Evolutionary conservation across 2,329 filamentous ascomycete species (phyloP).

Genomic region (Ophiostoma ips): DNA sequence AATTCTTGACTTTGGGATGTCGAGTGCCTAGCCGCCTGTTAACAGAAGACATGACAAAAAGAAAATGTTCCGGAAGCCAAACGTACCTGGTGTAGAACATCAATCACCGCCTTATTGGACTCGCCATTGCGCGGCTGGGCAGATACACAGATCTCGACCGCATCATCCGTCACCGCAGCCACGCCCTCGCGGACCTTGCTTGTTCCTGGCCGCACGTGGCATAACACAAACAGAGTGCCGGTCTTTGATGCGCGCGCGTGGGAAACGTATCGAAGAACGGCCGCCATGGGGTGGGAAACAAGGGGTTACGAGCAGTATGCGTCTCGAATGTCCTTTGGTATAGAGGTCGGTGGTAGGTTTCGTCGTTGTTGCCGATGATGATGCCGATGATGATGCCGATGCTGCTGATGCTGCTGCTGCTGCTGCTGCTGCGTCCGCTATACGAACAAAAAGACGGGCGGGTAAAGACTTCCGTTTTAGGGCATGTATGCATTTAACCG

Average conservation of each 20-base stretch:
- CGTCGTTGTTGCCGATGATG: no score
- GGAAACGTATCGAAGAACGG: conserved; percentile 31
- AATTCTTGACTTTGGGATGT: conserved; percentile 49
- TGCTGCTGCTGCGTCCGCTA: no score
- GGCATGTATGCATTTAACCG: conserved; percentile 12
- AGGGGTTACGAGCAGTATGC: neutral
- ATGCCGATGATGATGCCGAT: neutral
- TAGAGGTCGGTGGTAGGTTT: neutral
- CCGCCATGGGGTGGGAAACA: conserved; percentile 1
- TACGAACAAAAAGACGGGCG: neutral
- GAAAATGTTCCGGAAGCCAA: neutral
- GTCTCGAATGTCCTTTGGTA: no score
- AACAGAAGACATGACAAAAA: neutral
- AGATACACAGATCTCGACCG: conserved; percentile 50
- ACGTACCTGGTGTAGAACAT: conserved; percentile 45
- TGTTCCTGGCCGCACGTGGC: conserved; percentile 54
- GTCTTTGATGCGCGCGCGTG: conserved; percentile 31
- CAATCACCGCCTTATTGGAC: conserved; percentile 52
- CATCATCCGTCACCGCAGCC: conserved; percentile 36
- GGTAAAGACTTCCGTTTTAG: neutral
- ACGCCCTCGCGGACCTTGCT: conserved; percentile 49
- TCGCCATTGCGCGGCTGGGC: conserved; percentile 53
- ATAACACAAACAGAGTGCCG: conserved; percentile 43
- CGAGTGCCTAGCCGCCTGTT: conserved; percentile 32
- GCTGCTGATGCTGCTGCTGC: neutral